Conservation (phyloP, 23 red algal species). For the Gracilaria domingensis region DNA sequence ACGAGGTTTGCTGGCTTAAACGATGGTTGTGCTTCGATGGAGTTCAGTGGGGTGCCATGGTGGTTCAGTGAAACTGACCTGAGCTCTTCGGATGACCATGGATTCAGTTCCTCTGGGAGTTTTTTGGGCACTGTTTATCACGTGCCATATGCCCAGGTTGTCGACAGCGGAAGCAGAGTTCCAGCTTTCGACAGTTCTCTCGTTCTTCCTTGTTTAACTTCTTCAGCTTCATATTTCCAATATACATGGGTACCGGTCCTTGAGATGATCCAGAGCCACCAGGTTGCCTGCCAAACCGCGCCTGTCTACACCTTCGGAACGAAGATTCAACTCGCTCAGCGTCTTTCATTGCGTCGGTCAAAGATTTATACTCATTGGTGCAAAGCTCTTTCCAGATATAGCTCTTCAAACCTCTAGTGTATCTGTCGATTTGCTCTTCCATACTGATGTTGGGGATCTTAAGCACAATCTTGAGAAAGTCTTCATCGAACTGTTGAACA, state of each 20-base stretch:
- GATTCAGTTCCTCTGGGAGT: too few species aligned
- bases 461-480: not conserved
- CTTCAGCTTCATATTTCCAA: slow-evolving; percentile 30
- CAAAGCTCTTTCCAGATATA: too few species aligned
- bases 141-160: too few species aligned
- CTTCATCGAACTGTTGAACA: not conserved
- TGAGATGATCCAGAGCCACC: not conserved
- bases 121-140: too few species aligned
- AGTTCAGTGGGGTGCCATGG: not conserved
- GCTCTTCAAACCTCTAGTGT: too few species aligned
- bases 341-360: slow-evolving; percentile 21
- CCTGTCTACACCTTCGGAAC: not conserved
- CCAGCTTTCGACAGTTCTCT: not conserved
- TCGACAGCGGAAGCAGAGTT: slow-evolving; percentile 12
- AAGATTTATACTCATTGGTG: slow-evolving; percentile 3
- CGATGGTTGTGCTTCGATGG: too few species aligned
- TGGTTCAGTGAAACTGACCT: not conserved
- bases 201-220: not conserved
- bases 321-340: slow-evolving; percentile 11
- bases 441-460: too few species aligned
- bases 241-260: too few species aligned
- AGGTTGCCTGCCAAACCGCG: not conserved
- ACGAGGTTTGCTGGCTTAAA: too few species aligned
- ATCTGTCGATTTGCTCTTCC: too few species aligned
- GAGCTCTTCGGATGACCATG: not conserved